Evolutionary conservation across 2,329 filamentous ascomycete genomes (phyloP), one percentile per base, ranked within the genome.

Genomic region (Aspergillaceae sp.): DNA sequence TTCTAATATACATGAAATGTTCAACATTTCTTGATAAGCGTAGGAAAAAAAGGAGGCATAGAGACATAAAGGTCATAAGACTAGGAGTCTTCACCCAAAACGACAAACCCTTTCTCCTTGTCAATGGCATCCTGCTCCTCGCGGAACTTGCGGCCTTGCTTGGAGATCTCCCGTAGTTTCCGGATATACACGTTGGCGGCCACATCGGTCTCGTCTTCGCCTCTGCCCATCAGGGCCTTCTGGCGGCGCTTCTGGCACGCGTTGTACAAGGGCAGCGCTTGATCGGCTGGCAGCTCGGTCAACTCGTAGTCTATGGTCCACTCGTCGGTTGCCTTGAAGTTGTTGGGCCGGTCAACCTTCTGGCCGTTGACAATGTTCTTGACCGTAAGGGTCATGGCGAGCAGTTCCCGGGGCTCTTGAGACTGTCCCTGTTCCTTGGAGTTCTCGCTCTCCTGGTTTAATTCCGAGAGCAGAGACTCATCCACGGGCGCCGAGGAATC

Each of bases 241-340:
- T 65, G 68, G 8, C 87, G 77, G 10, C 84, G 74, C 3, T 56
- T 63, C 60, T 80, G 78, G 48, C 80, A 71, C 43, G 74, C 68
- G 1, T 59, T 37, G 61, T 88, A 88, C 27, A 85, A 63, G 0
- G 46, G 64, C 49, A 63, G 65, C 1, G 77, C 78, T 7, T 71
- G 68, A 0, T 51, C 37, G 2, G 64, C 52, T 0, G 65, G 44
- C 2, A 89, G 70, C 52, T 90, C 84, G 40, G 77, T 75, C 41
- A 96, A 68, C 33, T 82, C 75, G 65, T 94, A 96, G 56, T 92
- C 80, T n/a, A 96, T 71, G 0, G 69, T 64, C 90, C 90, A 96
- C 5, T 69, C 58, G 52, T 80, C 75, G 0, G 56, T 19, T 9
- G 56, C 30, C 0, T 43, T 64, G 40, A 83, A 61, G 0, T 72